Evolutionary conservation across 805 yeast species (phyloP), one percentile per base, ranked within the genome.

Genomic region (Wickerhamiella sorbophila): DNA sequence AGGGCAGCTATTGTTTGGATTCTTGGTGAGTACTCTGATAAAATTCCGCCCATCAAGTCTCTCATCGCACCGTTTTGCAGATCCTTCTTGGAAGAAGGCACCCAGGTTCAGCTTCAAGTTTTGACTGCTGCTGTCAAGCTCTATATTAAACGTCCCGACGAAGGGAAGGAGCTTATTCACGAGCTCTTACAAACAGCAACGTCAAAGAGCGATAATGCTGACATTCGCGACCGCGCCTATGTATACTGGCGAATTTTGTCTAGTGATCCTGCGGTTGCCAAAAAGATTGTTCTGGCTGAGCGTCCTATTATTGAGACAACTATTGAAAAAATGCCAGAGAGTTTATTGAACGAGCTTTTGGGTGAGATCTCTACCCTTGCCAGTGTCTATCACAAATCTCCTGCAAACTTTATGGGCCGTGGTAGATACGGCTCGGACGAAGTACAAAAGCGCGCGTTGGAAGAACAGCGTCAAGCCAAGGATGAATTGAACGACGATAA

Each of bases 331-430:
- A 79, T 87, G 53, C 76, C 84, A 33, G 79, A 83, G 0, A 68
- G 66, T 18, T 66, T 85, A 4, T 68, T 87, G 44, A 74, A 77
- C 33, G 78, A 75, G 47, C 67, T 91, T 39, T 55, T 88, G 24
- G 57, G 64, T n/a, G 94, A 88, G 56, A 62, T 88, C 43, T 77
- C 93, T 2, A 79, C 91, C 6, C 69, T 91, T 47, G 78, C 95
- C 31, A 84, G 96, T 0, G 91, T 91, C 2, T 84, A 84, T 55
- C 93, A 81, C 60, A 80, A 79, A 55, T 94, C 96, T 10, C 75
- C 82, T 4, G 65, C 74, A 16, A 66, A 75, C 27, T 79, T 80
- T 53, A 64, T 76, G 48, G 71, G 70, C 43, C 56, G 63, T 26
- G 67, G 66, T 31, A 50, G 58, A 45, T 62, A 50, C 49, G 67